These are phyloP conservation scores for Fusarium metavorans DNA, from an alignment of 2,329 filamentous ascomycete species.

Conservation along the genomic window DNA sequence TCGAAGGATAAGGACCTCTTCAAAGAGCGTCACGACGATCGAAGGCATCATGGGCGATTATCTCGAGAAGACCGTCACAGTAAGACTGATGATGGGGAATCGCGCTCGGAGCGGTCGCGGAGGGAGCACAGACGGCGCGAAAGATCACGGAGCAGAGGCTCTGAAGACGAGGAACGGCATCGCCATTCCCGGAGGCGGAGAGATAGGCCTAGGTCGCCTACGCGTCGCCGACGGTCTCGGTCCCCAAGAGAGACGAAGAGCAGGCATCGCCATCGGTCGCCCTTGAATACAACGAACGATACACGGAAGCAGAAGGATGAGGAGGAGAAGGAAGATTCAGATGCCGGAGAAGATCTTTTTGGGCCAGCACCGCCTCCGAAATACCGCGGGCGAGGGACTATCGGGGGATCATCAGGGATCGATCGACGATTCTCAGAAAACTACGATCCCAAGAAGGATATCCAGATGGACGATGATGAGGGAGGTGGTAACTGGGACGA, in stretches of 20 bases:
- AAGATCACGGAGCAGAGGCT: conserved; percentile 30
- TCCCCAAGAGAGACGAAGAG: conserved; percentile 48
- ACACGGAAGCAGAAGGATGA: conserved; percentile 28
- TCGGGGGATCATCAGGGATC: conserved; percentile 73
- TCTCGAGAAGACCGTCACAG: conserved; percentile 35
- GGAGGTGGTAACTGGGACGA: conserved; percentile 80
- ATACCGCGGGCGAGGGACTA: conserved; percentile 76
- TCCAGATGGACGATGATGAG: conserved; percentile 61
- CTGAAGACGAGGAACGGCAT: conserved; percentile 26
- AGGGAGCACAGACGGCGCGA: conserved; percentile 32
- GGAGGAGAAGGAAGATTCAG: conserved; percentile 60
- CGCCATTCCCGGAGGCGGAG: conserved; percentile 32
- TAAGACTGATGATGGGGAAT: conserved; percentile 28
- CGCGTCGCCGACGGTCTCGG: conserved; percentile 44
- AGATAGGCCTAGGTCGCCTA: conserved; percentile 45
- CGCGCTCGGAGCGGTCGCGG: conserved; percentile 20
- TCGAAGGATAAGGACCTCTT: conserved; percentile 37
- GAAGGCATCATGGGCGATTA: conserved; percentile 42
- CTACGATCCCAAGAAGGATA: conserved; percentile 70
- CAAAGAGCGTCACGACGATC: conserved; percentile 29
- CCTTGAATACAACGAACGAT: conserved; percentile 24
- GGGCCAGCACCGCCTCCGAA: conserved; percentile 74
- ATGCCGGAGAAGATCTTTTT: conserved; percentile 81
- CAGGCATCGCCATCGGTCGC: conserved; percentile 51
- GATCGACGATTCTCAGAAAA: conserved; percentile 82